Conservation (phyloP, 2,329 filamentous ascomycete species). For the Cordyceps fumosorosea region DNA sequence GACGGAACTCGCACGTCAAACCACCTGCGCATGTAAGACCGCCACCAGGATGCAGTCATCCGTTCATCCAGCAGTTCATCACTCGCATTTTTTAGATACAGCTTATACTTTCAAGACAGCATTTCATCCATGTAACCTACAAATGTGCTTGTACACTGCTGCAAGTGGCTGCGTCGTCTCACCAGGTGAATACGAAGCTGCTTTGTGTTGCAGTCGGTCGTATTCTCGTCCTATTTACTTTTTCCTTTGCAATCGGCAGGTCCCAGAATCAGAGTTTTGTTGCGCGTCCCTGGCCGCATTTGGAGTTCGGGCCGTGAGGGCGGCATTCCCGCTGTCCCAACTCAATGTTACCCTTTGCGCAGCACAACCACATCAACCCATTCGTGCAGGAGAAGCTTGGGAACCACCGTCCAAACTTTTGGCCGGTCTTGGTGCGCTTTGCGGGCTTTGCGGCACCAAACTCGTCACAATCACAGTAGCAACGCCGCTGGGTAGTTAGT, state of each 20-base stretch:
- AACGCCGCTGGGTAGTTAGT: neutral
- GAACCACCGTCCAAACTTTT: neutral
- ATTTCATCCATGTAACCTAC: neutral
- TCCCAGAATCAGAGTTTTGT: too few relatives aligned
- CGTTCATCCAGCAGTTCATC: neutral
- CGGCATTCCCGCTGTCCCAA: neutral
- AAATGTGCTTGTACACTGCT: too few relatives aligned
- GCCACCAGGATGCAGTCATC: neutral
- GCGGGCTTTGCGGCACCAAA: neutral
- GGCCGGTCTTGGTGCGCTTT: neutral
- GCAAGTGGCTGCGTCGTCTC: neutral
- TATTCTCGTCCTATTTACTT: neutral
- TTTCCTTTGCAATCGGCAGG: too few relatives aligned
- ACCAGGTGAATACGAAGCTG: neutral
- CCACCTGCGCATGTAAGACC: neutral
- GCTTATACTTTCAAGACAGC: neutral
- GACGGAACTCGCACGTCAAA: conserved; percentile 1
- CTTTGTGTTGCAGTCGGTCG: neutral
- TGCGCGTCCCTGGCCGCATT: neutral
- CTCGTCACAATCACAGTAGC: neutral
- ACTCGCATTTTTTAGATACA: neutral
- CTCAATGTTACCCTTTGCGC: neutral
- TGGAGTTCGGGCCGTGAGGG: neutral
- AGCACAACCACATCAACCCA: too few relatives aligned
- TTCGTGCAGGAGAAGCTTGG: neutral